Evolutionary conservation across 2,329 filamentous ascomycete genomes (phyloP).

Genomic region (Monosporascus sp.): DNA sequence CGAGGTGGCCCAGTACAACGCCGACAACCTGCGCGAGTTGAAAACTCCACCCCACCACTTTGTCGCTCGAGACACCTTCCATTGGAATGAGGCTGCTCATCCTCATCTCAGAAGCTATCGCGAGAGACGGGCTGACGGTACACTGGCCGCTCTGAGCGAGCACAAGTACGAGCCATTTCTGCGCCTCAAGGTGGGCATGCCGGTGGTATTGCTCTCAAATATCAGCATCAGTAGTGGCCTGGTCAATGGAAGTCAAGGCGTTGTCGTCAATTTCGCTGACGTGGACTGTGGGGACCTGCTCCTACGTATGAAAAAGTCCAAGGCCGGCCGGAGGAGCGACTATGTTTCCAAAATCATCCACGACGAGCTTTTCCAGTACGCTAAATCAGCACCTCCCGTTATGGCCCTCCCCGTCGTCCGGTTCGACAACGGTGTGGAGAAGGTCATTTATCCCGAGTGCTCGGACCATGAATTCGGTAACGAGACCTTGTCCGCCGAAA

Average conservation of each 20-base stretch:
- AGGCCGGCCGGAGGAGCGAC: neutral
- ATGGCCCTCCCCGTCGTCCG: conserved; percentile 40
- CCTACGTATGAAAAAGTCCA: neutral
- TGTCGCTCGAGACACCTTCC: conserved; percentile 31
- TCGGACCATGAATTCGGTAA: conserved; percentile 37
- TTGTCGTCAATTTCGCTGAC: conserved; percentile 32
- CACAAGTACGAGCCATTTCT: conserved; percentile 35
- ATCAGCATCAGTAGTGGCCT: conserved; percentile 30
- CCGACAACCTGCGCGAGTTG: conserved; percentile 18
- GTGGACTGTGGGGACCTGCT: conserved; percentile 13
- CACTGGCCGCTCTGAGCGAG: conserved; percentile 27
- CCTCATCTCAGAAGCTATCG: conserved; percentile 11
- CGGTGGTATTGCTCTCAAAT: conserved; percentile 43
- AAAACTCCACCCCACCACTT: conserved; percentile 11
- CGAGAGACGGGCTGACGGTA: conserved; percentile 1
- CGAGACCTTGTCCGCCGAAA: conserved; percentile 1
- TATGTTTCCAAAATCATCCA: neutral
- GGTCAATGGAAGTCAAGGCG: conserved; percentile 37
- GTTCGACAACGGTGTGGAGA: conserved; percentile 38
- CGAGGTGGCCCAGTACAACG: conserved; percentile 27
- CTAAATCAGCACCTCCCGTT: neutral
- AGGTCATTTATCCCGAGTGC: conserved; percentile 44
- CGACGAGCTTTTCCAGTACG: neutral
- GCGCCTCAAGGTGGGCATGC: conserved; percentile 39
- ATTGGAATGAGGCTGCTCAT: conserved; percentile 22